Evolutionary conservation across 352 stramenopile genomes (phyloP), one percentile per base, ranked within the genome.

Genomic region (Globisporangium parvum): DNA sequence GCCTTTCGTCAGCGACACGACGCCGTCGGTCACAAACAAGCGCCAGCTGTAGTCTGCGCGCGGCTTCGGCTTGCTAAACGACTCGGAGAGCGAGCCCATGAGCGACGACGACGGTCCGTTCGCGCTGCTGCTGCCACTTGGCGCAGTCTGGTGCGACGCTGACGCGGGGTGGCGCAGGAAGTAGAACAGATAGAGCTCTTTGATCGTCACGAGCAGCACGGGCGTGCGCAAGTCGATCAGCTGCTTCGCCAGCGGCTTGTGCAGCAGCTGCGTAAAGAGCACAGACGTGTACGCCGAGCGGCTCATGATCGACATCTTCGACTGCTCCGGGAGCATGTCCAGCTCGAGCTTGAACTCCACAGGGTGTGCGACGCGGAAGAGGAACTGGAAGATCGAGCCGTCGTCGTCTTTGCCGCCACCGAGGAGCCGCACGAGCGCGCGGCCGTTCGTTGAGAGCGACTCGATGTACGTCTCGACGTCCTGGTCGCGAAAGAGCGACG

Each of bases 181-280:
- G 65, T 91, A 92, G 51, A 95, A 89, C 3, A 95, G 57, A 57
- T 85, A 93, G 2, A 93, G 73, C 66, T 89, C 82, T 46, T 87
- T 85, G 62, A 93, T 93, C 14, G 82, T 86, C 55, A 95, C 77
- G 33, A 95, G 66, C 51, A 92, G 69, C 66, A 91, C 73, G 0
- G 85, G 81, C 56, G 70, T 83, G 50, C 83, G 83, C 40, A 84
- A 69, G 57, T 93, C 83, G 33, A 93, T 63, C 14, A 73, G 67
- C 64, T 93, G 83, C 66, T 93, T 93, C 37, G 71, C 67, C 37
- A 91, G 69, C 20, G 80, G 80, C 57, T 91, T 93, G 56, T 91
- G 80, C 53, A 93, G 73, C 51, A 93, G 61, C 60, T 93, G 83
- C 59, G 80, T 91, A 67, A 93, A 93, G 10, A 93, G 64, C 52